Evolutionary conservation across 1,139 yeast genomes (phyloP).

Genomic region (Pichia sp.): DNA sequence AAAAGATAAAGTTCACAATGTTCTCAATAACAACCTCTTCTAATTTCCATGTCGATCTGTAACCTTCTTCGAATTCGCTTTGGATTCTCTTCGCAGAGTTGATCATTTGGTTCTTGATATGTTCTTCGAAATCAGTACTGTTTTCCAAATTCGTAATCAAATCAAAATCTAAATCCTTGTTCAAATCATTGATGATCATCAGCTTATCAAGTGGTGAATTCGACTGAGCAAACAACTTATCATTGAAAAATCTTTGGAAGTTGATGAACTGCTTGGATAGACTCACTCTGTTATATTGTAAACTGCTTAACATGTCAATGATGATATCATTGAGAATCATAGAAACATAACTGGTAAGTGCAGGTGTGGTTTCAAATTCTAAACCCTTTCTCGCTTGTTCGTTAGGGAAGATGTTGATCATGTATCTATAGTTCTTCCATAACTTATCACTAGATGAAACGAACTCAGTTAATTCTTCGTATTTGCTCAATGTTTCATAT

Average conservation of each 20-base stretch:
- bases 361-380: conserved; percentile 72
- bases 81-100: conserved; percentile 34
- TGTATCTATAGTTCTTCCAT: conserved; percentile 57
- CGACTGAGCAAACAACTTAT: conserved; percentile 74
- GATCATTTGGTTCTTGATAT: conserved; percentile 29
- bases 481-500: conserved; percentile 37
- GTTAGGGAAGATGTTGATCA: conserved; percentile 65
- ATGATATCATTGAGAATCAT: conserved; percentile 73
- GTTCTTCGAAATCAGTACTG: conserved; percentile 34
- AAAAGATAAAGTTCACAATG: conserved; percentile 73
- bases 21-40: conserved; percentile 91
- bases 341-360: conserved; percentile 55
- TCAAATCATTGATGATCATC: conserved; percentile 32
- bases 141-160: conserved; percentile 33
- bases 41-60: conserved; percentile 76
- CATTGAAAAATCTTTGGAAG: conserved; percentile 70
- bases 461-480: conserved; percentile 31
- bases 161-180: conserved; percentile 34
- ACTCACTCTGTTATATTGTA: conserved; percentile 88
- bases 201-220: conserved; percentile 81
- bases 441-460: conserved; percentile 40
- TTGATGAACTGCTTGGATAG: conserved; percentile 82
- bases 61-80: conserved; percentile 37
- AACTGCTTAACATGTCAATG: conserved; percentile 69
- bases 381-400: conserved; percentile 23